phyloP scores from a whole-genome alignment of 495 filamentous ascomycete genomes.

The Pyrenula aspistea region DNA sequence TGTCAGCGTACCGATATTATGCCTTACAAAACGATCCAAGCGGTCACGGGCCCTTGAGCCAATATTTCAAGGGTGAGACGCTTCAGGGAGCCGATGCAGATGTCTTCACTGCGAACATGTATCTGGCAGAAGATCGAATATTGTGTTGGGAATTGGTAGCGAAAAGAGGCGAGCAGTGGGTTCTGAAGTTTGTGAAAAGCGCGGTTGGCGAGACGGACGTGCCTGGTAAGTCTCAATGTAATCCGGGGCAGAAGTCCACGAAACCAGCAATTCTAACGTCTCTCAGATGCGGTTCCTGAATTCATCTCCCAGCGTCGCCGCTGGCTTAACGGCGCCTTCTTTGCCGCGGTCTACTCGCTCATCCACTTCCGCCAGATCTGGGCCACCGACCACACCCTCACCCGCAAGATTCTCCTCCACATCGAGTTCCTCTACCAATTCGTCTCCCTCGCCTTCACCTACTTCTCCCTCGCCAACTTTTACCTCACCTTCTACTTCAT shows the following conservation, averaged over 20 bases:
- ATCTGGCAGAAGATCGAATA: constrained; percentile 95
- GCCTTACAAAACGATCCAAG: constrained; percentile 94
- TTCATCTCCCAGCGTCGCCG: constrained; percentile 92
- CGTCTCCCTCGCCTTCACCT: constrained; percentile 84
- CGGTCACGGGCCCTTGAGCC: constrained; percentile 87
- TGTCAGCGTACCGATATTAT: constrained; percentile 93
- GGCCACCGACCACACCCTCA: constrained; percentile 81
- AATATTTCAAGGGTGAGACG: constrained; percentile 99
- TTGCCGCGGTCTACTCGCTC: constrained; percentile 94
- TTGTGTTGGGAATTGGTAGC: constrained; percentile 98
- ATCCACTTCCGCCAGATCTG: constrained; percentile 92
- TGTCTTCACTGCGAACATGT: constrained; percentile 99
- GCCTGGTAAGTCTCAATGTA: constrained; percentile 63
- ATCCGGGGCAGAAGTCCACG: no score
- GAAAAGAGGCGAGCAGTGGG: constrained; percentile 90
- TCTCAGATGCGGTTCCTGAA: constrained; percentile 47
- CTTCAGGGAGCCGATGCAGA: constrained; percentile 94
- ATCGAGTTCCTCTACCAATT: constrained; percentile 96
- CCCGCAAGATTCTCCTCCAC: constrained; percentile 82
- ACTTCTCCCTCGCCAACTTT: constrained; percentile 97
- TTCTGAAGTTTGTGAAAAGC: constrained; percentile 92
- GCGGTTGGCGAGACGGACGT: constrained; percentile 97
- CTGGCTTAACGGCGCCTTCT: constrained; percentile 98
- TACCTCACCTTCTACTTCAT: constrained; percentile 99
- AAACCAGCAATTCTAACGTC: no score